Percentiles rank a stretch among this genome's conserved stretches.
Evolutionary conservation across 768 basidiomycete species (phyloP).

Genomic region (Boletus sp.): DNA sequence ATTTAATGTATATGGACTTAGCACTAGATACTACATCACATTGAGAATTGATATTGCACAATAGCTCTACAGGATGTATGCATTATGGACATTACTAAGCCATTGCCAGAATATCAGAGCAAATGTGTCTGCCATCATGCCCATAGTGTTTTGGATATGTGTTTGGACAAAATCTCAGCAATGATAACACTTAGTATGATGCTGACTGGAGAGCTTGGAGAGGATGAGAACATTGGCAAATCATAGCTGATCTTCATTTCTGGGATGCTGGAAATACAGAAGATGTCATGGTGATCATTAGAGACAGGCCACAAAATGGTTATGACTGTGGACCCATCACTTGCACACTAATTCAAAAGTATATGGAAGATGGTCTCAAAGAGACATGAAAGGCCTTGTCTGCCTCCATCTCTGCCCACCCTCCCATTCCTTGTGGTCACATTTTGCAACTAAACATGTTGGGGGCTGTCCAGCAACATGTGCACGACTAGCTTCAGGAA

Average conservation of each 20-base stretch:
- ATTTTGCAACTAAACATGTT: not conserved
- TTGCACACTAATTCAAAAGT: not conserved
- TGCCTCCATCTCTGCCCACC: not conserved
- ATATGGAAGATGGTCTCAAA: not conserved
- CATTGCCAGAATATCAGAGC: not conserved
- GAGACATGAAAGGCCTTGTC: not conserved
- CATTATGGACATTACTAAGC: not conserved
- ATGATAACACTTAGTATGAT: not conserved
- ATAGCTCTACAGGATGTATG: too few species aligned
- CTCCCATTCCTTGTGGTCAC: constrained; percentile 1
- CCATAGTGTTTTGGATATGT: not conserved
- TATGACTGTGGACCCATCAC: constrained; percentile 7
- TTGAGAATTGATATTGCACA: too few species aligned
- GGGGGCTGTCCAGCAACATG: not conserved
- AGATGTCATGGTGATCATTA: not conserved
- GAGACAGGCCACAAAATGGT: constrained; percentile 7
- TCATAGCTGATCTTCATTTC: not conserved
- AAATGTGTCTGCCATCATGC: not conserved
- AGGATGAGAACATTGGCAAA: not conserved
- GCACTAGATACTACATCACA: too few species aligned
- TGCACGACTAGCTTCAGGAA: not conserved
- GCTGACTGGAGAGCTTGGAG: not conserved
- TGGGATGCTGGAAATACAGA: not conserved
- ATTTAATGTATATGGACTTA: too few species aligned
- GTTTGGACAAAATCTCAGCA: not conserved